Conservation (phyloP, 768 basidiomycete genomes). For the Lactarius trivialis region DNA sequence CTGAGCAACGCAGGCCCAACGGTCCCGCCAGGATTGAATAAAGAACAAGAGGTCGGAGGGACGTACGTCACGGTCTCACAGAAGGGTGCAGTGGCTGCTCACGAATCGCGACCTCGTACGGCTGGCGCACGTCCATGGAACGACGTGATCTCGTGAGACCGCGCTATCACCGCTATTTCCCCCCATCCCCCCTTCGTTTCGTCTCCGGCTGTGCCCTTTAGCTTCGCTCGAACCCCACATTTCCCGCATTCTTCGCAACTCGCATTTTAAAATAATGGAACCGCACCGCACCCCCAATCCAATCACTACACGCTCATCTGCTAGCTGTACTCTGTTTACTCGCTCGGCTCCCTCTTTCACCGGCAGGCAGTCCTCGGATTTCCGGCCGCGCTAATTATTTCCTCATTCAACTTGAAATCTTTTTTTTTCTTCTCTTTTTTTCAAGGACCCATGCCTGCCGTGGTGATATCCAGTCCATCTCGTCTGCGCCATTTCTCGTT, state of each 20-base stretch:
- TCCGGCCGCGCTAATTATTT: neutral
- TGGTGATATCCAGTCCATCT: slow-evolving; percentile 19
- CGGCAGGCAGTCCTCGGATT: slow-evolving; percentile 6
- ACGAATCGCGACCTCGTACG: slow-evolving; percentile 33
- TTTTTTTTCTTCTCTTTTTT: neutral
- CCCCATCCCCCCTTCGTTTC: neutral
- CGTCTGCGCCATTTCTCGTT: slow-evolving; percentile 8
- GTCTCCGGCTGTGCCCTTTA: slow-evolving; percentile 3
- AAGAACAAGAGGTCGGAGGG: slow-evolving; percentile 58
- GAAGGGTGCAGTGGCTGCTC: slow-evolving; percentile 46
- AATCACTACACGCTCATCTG: neutral
- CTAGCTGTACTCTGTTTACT: slow-evolving; percentile 9
- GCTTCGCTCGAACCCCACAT: slow-evolving; percentile 1
- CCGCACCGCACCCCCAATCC: slow-evolving; percentile 14
- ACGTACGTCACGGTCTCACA: slow-evolving; percentile 85
- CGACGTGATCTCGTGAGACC: slow-evolving; percentile 11
- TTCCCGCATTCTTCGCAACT: slow-evolving; percentile 11
- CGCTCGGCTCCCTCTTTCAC: neutral
- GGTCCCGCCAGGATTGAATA: slow-evolving; percentile 60
- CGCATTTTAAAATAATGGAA: slow-evolving; percentile 15
- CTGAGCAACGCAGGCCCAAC: slow-evolving; percentile 34
- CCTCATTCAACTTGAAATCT: neutral
- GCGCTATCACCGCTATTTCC: neutral
- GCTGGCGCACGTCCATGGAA: slow-evolving; percentile 12
- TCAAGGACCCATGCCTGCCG: slow-evolving; percentile 7